Base-by-base conservation (phyloP, 176 grass and related monocot species). In the Carex cristatella region DNA sequence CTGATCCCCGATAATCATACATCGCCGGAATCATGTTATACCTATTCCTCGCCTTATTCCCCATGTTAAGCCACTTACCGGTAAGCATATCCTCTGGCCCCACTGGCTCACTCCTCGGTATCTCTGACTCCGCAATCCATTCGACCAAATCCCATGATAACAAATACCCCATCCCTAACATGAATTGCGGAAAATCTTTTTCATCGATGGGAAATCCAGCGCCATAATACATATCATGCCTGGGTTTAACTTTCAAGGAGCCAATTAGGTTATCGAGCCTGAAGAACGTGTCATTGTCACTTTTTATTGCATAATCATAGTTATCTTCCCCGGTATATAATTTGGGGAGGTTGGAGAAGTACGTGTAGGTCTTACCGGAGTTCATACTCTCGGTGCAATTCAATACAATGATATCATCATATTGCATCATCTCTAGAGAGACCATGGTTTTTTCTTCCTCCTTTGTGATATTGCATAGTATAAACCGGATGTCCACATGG, bases 221-320 rank as follows among this genome's bases (percentile, higher is more conserved):
- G 16, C 92, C 92, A 37, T 85, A 87, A 84, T 94, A 94, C 86
- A 87, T 81, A 85, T 94, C 95, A 65, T 93, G 86, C 74, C 86
- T 63, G 84, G 91, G 67, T 83, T 89, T 74, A 32, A 33, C 31
- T 16, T 54, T 61, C 38, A 94, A 82, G 75, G 91, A 80, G 38
- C 84, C 63, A 58, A 69, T 89, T 72, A 98, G 79, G 55, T 79
- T 85, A 57, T 87, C 92, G 69, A 98, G 86, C 68, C 60, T 81
- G 1, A 98, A 69, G 86, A 93, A 98, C 67, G 92, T 91, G 88
- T 98, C 92, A 76, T 98, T 92, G 55, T 98, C 95, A 61, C 86
- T 88, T 92, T 98, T 98, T 84, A 93, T 87, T 48, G 89, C 91
- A 72, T 93, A 98, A 87, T 98, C 92, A 78, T 94, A 98, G 0